A percentile compares a stretch with the other conserved stretches of the same genome.
Conservation (phyloP, 257 asterid species). For the Ligustrum vulgare region DNA sequence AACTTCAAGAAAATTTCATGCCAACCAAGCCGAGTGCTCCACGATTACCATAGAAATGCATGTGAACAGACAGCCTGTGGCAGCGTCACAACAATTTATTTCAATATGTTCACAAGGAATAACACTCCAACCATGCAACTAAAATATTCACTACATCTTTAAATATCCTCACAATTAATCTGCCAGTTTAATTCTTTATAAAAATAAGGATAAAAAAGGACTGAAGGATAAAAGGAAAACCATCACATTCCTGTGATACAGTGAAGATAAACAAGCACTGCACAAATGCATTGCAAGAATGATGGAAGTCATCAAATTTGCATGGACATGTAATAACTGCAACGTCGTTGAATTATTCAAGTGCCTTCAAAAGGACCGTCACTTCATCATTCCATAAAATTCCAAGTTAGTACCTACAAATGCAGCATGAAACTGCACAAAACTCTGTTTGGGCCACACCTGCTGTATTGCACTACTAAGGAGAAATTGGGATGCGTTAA, state of each 20-base stretch:
- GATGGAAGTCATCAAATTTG: background rate
- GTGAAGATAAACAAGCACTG: background rate
- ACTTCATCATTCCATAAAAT: constrained; percentile 3
- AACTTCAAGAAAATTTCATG: background rate
- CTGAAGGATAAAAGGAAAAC: background rate
- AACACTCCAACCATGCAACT: background rate
- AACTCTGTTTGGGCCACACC: background rate
- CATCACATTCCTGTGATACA: background rate
- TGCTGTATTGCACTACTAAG: background rate
- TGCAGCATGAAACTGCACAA: background rate
- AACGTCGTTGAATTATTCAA: background rate
- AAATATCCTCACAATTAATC: background rate
- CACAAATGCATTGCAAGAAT: background rate
- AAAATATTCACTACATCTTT: background rate
- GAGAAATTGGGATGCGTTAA: background rate
- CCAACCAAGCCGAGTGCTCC: background rate
- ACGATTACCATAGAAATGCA: background rate
- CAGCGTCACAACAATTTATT: background rate
- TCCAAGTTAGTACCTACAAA: background rate
- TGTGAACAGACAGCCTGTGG: background rate
- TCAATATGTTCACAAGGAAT: background rate
- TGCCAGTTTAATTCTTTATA: background rate
- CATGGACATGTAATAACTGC: background rate
- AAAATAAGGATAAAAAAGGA: background rate
- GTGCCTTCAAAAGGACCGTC: background rate